Conservation (phyloP, 2,329 filamentous ascomycete genomes). For the Tolypocladium capitatum region DNA sequence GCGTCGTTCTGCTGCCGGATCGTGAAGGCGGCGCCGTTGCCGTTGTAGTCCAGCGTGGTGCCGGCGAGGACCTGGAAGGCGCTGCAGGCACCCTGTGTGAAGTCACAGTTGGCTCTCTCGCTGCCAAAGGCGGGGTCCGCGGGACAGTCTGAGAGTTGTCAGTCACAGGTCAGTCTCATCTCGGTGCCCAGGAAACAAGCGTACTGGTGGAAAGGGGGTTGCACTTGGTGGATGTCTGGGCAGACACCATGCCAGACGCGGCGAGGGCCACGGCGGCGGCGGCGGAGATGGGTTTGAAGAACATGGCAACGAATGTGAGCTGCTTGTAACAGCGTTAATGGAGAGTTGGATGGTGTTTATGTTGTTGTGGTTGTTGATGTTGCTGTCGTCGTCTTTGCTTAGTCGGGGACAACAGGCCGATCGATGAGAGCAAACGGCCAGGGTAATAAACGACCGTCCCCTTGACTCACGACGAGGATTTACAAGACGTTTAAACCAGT, state of each 20-base stretch:
- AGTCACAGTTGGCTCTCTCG: slow-evolving; percentile 46
- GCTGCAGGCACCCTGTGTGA: slow-evolving; percentile 57
- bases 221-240: slow-evolving; percentile 43
- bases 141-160: slow-evolving; percentile 43
- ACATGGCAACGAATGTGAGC: slow-evolving; percentile 12
- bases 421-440: not conserved
- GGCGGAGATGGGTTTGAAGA: slow-evolving; percentile 31
- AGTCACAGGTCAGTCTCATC: not conserved
- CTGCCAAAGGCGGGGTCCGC: slow-evolving; percentile 64
- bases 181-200: not conserved
- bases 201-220: slow-evolving; percentile 39
- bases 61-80: slow-evolving; percentile 33
- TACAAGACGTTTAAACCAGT: not conserved
- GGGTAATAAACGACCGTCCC: not conserved
- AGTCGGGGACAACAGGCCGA: not conserved
- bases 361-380: no score
- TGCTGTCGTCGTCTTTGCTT: no score
- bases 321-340: not conserved
- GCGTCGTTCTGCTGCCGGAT: slow-evolving; percentile 55
- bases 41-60: slow-evolving; percentile 34
- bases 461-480: not conserved
- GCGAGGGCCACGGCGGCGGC: slow-evolving; percentile 35
- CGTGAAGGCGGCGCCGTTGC: slow-evolving; percentile 41
- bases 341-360: no score
- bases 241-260: slow-evolving; percentile 33